phyloP scores from a whole-genome alignment of 2,329 filamentous ascomycete species.

The Epichloe sibirici region DNA sequence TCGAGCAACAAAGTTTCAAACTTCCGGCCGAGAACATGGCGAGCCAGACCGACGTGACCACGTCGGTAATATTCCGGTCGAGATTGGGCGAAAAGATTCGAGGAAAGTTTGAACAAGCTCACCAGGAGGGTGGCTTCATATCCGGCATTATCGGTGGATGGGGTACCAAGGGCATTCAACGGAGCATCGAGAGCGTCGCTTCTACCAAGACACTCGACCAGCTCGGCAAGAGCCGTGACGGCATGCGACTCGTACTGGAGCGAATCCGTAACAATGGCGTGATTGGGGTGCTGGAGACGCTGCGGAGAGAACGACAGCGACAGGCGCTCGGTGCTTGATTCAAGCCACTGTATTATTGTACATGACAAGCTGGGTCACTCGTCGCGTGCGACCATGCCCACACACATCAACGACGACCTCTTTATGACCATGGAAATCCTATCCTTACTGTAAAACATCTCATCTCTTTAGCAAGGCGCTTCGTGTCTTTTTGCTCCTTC shows the following conservation, averaged over 20 bases:
- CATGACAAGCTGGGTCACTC: background rate
- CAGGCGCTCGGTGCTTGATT: slow-evolving; percentile 11
- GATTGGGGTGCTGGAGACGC: slow-evolving; percentile 44
- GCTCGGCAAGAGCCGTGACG: slow-evolving; percentile 68
- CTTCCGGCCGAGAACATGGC: slow-evolving; percentile 19
- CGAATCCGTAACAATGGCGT: slow-evolving; percentile 48
- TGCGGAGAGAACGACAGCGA: slow-evolving; percentile 31
- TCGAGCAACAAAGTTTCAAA: slow-evolving; percentile 62
- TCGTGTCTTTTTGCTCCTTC: slow-evolving; percentile 15
- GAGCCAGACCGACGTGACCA: slow-evolving; percentile 52
- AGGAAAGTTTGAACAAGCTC: slow-evolving; percentile 36
- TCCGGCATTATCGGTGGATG: slow-evolving; percentile 43
- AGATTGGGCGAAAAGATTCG: slow-evolving; percentile 57
- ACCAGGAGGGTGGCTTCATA: slow-evolving; percentile 34
- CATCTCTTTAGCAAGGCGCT: slow-evolving; percentile 24
- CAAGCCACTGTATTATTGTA: slow-evolving; percentile 2
- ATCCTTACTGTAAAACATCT: slow-evolving; percentile 20
- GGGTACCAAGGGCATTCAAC: slow-evolving; percentile 60
- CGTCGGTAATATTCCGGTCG: slow-evolving; percentile 62
- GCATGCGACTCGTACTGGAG: slow-evolving; percentile 72
- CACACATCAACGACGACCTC: background rate
- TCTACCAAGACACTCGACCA: slow-evolving; percentile 67
- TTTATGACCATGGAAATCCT: slow-evolving; percentile 11
- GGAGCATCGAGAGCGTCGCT: slow-evolving; percentile 68
- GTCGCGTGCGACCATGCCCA: background rate